phyloP scores from a whole-genome alignment of 371 early-diverging fungal species.

The Haplosporangium sp. region DNA sequence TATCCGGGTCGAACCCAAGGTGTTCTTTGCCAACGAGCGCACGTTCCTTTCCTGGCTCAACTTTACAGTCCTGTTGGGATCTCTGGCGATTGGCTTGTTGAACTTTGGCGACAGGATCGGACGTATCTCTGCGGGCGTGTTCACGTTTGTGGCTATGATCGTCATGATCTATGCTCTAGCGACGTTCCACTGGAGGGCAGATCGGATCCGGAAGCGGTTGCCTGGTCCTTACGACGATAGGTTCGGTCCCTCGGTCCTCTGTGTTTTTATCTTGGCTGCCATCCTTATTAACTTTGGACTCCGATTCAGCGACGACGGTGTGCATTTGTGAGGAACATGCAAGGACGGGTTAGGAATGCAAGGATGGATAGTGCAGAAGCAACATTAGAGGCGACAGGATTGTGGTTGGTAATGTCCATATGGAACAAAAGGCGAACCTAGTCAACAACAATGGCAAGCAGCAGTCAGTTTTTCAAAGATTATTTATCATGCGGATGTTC shows the following conservation, averaged over 20 bases:
- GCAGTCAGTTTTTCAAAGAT: too few species aligned
- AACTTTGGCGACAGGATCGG: conserved; percentile 84
- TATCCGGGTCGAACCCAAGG: conserved; percentile 95
- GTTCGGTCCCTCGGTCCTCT: conserved; percentile 65
- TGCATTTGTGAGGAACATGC: background rate
- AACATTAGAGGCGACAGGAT: too few species aligned
- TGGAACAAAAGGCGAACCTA: too few species aligned
- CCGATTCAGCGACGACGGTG: conserved; percentile 23
- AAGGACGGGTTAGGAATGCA: too few species aligned
- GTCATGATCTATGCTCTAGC: conserved; percentile 82
- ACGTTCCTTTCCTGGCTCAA: conserved; percentile 93
- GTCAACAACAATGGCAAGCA: too few species aligned
- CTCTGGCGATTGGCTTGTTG: conserved; percentile 77
- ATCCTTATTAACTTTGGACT: conserved; percentile 79
- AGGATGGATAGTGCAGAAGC: too few species aligned
- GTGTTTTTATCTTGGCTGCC: conserved; percentile 72
- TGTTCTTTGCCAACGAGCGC: conserved; percentile 98
- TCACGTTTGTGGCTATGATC: conserved; percentile 80
- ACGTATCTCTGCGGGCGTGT: conserved; percentile 79
- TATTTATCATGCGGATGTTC: too few species aligned
- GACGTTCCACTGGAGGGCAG: conserved; percentile 88
- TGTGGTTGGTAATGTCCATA: too few species aligned
- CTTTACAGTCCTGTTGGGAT: conserved; percentile 77
- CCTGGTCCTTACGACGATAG: conserved; percentile 70
- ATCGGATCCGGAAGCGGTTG: conserved; percentile 64